These are phyloP conservation scores for Corylus avellana DNA, from an alignment of 306 rosid species.

Conservation along the genomic window DNA sequence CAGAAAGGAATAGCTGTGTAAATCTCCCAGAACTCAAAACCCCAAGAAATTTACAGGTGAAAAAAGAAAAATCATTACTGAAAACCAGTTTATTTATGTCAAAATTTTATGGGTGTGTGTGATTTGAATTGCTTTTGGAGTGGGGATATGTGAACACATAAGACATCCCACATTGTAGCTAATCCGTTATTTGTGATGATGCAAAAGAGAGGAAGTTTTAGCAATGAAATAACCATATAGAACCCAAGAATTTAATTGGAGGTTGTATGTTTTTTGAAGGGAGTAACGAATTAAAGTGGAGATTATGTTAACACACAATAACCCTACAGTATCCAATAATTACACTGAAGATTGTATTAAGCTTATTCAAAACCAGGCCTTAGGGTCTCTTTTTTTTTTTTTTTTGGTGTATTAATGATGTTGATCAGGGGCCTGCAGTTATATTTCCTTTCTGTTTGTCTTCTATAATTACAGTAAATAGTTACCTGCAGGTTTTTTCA, in stretches of 20 bases:
- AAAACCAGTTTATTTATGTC: not conserved
- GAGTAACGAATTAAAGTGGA: not conserved
- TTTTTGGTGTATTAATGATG: not conserved
- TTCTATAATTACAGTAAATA: not conserved
- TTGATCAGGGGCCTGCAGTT: not conserved
- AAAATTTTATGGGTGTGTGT: not conserved
- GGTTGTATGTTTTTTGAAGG: not conserved
- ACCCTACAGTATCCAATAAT: not conserved
- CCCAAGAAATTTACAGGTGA: not conserved
- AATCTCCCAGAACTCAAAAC: not conserved
- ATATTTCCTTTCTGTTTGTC: not conserved
- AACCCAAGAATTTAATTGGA: not conserved
- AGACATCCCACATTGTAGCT: not conserved
- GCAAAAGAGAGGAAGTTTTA: not conserved
- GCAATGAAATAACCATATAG: not conserved
- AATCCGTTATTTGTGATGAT: not conserved
- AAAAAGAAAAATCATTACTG: not conserved
- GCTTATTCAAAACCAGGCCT: not conserved
- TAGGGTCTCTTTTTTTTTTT: not conserved
- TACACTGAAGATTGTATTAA: not conserved
- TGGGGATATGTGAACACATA: not conserved
- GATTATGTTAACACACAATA: not conserved
- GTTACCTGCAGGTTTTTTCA: constrained; percentile 20
- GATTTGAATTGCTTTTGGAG: not conserved
- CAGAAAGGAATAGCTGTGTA: not conserved